phyloP scores from a whole-genome alignment of 2,329 filamentous ascomycete genomes.

The Fusarium pseudograminearum region DNA sequence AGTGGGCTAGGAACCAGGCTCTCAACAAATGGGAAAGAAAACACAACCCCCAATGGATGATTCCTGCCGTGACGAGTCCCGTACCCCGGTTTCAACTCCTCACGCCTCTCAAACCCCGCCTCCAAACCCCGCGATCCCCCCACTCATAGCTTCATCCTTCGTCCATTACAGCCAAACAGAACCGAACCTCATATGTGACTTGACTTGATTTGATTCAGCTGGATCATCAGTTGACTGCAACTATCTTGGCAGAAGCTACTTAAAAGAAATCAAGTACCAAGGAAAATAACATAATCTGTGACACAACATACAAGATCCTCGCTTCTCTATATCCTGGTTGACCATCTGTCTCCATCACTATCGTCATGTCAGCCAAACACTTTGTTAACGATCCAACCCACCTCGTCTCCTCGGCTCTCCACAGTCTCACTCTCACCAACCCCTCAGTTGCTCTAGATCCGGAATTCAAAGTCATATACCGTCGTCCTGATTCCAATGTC shows the following conservation, averaged over 20 bases:
- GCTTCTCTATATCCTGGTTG: constrained; percentile 5
- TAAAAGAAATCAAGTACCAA: not conserved
- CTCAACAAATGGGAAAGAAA: constrained; percentile 1
- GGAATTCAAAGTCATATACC: constrained; percentile 86
- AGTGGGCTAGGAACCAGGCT: not conserved
- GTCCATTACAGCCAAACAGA: constrained; percentile 15
- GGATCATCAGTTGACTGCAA: constrained; percentile 4
- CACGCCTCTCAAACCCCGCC: constrained; percentile 22
- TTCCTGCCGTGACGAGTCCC: constrained; percentile 14
- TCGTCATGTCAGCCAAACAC: constrained; percentile 75
- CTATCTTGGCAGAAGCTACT: constrained; percentile 10
- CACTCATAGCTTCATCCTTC: constrained; percentile 20
- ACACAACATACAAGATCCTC: not conserved
- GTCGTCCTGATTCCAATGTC: constrained; percentile 64
- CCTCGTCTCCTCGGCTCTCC: constrained; percentile 81
- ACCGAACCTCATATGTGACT: constrained; percentile 9
- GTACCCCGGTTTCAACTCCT: constrained; percentile 20
- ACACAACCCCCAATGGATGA: constrained; percentile 2
- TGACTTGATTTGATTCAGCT: constrained; percentile 5
- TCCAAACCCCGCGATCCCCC: constrained; percentile 31
- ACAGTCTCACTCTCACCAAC: constrained; percentile 83
- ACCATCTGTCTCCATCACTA: constrained; percentile 19
- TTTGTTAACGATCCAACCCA: constrained; percentile 87
- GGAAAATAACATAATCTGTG: not conserved
- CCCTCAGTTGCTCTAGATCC: constrained; percentile 83